A percentile compares a stretch with the other conserved stretches of the same genome.
These are phyloP conservation scores for Coemansia sp. DNA, from an alignment of 371 early-diverging fungal species.

Conservation along the genomic window DNA sequence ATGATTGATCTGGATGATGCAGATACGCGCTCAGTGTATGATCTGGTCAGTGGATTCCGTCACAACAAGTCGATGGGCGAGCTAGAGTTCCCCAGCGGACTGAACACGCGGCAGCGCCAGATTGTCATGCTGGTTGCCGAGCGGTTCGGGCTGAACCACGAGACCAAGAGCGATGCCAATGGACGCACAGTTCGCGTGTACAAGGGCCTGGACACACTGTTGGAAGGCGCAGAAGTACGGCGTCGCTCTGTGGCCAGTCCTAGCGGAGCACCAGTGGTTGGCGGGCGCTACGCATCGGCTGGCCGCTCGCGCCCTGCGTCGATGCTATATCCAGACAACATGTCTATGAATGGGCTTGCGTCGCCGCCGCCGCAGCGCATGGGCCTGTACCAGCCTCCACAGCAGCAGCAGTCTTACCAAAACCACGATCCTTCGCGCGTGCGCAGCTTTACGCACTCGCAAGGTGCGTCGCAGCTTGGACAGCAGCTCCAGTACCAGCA, in stretches of 20 bases:
- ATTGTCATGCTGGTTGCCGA: slow-evolving; percentile 53
- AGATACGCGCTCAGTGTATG: slow-evolving; percentile 67
- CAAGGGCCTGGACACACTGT: slow-evolving; percentile 52
- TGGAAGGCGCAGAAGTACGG: slow-evolving; percentile 51
- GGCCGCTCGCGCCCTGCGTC: slow-evolving; percentile 46
- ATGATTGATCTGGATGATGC: slow-evolving; percentile 69
- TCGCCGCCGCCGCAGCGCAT: slow-evolving; percentile 37
- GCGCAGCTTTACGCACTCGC: slow-evolving; percentile 50
- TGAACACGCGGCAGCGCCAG: slow-evolving; percentile 49
- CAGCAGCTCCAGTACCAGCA: slow-evolving; percentile 22
- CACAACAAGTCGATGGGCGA: slow-evolving; percentile 64
- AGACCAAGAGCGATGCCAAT: slow-evolving; percentile 47
- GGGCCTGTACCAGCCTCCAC: slow-evolving; percentile 24
- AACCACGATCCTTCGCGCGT: slow-evolving; percentile 34
- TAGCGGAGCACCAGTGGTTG: neutral
- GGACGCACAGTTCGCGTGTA: slow-evolving; percentile 51
- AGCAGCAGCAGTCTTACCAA: slow-evolving; percentile 25
- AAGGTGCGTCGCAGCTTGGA: slow-evolving; percentile 28
- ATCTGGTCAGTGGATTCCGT: slow-evolving; percentile 67
- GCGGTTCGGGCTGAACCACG: slow-evolving; percentile 54
- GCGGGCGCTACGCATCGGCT: slow-evolving; percentile 25
- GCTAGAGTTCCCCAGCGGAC: slow-evolving; percentile 54
- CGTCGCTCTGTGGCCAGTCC: slow-evolving; percentile 48
- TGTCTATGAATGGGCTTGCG: slow-evolving; percentile 34
- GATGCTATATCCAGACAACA: slow-evolving; percentile 45